These are phyloP conservation scores for Paraconiothyrium sp. DNA, from an alignment of 2,329 filamentous ascomycete species.

Conservation along the genomic window DNA sequence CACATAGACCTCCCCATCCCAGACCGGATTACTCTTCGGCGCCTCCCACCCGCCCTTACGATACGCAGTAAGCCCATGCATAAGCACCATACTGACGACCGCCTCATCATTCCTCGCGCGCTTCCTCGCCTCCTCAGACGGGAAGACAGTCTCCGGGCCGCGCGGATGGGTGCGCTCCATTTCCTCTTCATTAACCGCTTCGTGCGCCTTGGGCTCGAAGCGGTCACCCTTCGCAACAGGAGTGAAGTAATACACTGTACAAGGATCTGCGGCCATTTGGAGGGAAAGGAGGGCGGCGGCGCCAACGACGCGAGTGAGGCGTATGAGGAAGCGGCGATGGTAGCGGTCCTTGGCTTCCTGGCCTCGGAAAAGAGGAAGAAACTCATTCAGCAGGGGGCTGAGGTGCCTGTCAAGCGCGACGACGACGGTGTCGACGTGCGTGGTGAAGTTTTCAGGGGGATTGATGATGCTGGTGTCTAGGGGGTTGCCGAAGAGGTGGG, in stretches of 20 bases:
- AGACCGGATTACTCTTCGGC: neutral
- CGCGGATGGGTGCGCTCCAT: slow-evolving; percentile 27
- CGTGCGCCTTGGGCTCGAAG: slow-evolving; percentile 26
- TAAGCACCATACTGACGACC: slow-evolving; percentile 33
- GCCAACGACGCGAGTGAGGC: slow-evolving; percentile 25
- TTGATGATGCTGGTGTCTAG: neutral
- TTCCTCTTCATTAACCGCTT: slow-evolving; percentile 27
- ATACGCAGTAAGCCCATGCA: slow-evolving; percentile 36
- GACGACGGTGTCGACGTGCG: slow-evolving; percentile 30
- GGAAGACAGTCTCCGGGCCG: slow-evolving; percentile 10
- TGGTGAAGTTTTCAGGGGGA: slow-evolving; percentile 35
- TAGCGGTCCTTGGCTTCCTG: neutral
- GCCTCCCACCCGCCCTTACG: slow-evolving; percentile 40
- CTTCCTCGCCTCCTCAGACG: slow-evolving; percentile 18
- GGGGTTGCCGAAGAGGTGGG: neutral
- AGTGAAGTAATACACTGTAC: slow-evolving; percentile 40
- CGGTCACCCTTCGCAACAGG: slow-evolving; percentile 39
- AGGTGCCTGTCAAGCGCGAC: slow-evolving; percentile 33
- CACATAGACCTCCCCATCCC: neutral
- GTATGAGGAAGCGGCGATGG: slow-evolving; percentile 1
- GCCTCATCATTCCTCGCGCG: slow-evolving; percentile 26
- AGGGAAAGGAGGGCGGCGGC: slow-evolving; percentile 36
- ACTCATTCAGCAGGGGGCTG: slow-evolving; percentile 25
- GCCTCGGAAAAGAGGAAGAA: neutral
- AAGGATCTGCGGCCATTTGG: slow-evolving; percentile 33